Evolutionary conservation across 495 filamentous ascomycete genomes (phyloP).

Genomic region (Penicillium pulvis): DNA sequence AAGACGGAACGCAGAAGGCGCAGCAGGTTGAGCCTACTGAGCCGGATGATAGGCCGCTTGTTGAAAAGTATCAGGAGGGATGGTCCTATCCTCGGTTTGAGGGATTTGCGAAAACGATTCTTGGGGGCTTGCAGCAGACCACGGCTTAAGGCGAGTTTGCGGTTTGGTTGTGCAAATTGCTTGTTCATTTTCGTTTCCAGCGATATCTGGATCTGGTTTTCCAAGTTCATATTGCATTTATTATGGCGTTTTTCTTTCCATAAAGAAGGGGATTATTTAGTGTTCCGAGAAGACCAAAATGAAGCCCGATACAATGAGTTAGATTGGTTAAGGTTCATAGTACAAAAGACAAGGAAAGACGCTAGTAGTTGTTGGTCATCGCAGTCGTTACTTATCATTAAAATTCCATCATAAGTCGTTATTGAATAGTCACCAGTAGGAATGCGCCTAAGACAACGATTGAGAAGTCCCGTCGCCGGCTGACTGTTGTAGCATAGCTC

Average conservation of each 20-base stretch:
- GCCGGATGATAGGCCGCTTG: constrained; percentile 60
- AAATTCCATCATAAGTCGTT: constrained; percentile 6
- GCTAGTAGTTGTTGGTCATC: constrained; percentile 8
- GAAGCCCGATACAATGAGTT: background rate
- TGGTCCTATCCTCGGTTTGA: constrained; percentile 75
- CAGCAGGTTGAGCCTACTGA: constrained; percentile 38
- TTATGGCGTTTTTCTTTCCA: constrained; percentile 9
- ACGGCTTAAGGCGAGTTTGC: background rate
- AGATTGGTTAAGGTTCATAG: background rate
- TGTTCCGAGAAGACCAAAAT: background rate
- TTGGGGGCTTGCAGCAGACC: constrained; percentile 43
- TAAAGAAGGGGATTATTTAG: background rate
- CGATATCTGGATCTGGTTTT: background rate
- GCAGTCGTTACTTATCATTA: constrained; percentile 14
- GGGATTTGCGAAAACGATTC: constrained; percentile 61
- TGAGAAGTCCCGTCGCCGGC: constrained; percentile 5
- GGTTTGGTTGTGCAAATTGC: background rate
- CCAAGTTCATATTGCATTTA: constrained; percentile 13
- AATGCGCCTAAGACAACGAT: background rate
- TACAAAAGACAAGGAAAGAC: background rate
- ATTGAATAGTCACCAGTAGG: background rate
- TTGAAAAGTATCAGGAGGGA: constrained; percentile 77
- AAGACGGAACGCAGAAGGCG: constrained; percentile 43
- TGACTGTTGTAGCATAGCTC: constrained; percentile 39
- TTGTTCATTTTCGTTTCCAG: constrained; percentile 2